A percentile compares a stretch with the other conserved stretches of the same genome.
phyloP scores from a whole-genome alignment of 1,284 basidiomycete species.

The Ustilago crameri region DNA sequence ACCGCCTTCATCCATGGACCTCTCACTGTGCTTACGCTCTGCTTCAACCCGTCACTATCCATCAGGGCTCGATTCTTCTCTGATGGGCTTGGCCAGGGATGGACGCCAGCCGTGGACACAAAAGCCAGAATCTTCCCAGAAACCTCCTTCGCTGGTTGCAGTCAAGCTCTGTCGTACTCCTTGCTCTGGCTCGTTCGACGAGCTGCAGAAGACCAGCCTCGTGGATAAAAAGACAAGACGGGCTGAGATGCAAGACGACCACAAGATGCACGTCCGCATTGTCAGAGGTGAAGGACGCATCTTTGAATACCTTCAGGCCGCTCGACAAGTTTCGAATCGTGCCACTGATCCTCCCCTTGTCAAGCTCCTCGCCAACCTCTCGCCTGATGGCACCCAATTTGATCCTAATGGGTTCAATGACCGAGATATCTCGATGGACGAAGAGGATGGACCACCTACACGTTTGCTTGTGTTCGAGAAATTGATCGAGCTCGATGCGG shows the following conservation, averaged over 20 bases:
- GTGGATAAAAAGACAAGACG: constrained; percentile 33
- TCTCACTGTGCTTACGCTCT: constrained; percentile 15
- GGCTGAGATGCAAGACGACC: constrained; percentile 39
- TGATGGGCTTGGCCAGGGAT: background rate
- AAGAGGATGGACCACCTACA: constrained; percentile 46
- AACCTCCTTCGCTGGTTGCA: constrained; percentile 49
- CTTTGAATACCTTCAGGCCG: constrained; percentile 52
- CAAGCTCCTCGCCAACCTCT: constrained; percentile 48
- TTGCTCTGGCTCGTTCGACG: constrained; percentile 57
- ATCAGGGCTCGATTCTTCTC: constrained; percentile 4
- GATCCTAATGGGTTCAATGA: background rate
- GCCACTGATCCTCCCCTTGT: constrained; percentile 31
- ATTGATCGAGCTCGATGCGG: constrained; percentile 54
- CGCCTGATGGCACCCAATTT: constrained; percentile 10
- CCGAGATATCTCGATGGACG: constrained; percentile 16
- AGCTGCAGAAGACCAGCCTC: constrained; percentile 53
- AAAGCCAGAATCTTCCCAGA: too few species aligned
- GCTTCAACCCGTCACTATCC: constrained; percentile 15
- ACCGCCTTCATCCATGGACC: constrained; percentile 36
- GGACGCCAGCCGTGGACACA: too few species aligned
- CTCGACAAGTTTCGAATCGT: constrained; percentile 20
- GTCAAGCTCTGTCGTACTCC: constrained; percentile 61
- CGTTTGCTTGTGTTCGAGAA: constrained; percentile 56
- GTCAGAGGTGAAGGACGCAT: constrained; percentile 57
- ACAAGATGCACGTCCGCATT: constrained; percentile 45